A percentile compares a stretch with the other conserved stretches of the same genome.
phyloP scores from a whole-genome alignment of 352 stramenopile genomes.

The Phytophthora macrochlamydospora region DNA sequence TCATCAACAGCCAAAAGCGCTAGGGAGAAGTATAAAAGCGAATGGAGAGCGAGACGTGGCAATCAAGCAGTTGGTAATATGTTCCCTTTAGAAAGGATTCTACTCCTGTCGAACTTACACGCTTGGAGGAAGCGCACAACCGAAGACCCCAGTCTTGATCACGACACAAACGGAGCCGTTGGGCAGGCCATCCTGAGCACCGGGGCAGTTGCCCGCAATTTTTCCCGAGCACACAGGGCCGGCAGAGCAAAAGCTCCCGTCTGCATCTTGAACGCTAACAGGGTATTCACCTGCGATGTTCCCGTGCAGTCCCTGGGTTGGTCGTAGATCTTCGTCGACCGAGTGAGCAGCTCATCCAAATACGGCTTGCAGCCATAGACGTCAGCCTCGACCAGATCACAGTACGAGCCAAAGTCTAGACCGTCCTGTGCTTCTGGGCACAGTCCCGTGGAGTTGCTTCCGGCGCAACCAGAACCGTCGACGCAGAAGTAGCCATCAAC shows the following conservation, averaged over 20 bases:
- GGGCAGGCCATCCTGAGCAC: constrained; percentile 11
- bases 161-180: constrained; percentile 23
- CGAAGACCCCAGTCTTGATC: constrained; percentile 30
- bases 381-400: constrained; percentile 26
- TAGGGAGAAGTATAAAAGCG: constrained; percentile 7
- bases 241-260: constrained; percentile 13
- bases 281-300: constrained; percentile 19
- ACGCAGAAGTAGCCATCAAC: constrained; percentile 27
- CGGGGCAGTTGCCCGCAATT: constrained; percentile 17
- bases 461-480: constrained; percentile 16
- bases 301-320: constrained; percentile 19
- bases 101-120: neutral
- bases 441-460: constrained; percentile 5
- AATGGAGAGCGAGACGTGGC: neutral
- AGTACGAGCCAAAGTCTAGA: constrained; percentile 31
- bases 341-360: constrained; percentile 1
- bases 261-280: constrained; percentile 15
- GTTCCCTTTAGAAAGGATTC: too few species aligned
- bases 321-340: constrained; percentile 16
- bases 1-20: constrained; percentile 52
- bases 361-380: constrained; percentile 30
- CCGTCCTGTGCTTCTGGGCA: constrained; percentile 17
- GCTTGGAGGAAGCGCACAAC: constrained; percentile 14
- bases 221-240: constrained; percentile 16
- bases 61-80: too few species aligned